Conservation (phyloP, 2,329 filamentous ascomycete species). For the Diaporthe destruens region DNA sequence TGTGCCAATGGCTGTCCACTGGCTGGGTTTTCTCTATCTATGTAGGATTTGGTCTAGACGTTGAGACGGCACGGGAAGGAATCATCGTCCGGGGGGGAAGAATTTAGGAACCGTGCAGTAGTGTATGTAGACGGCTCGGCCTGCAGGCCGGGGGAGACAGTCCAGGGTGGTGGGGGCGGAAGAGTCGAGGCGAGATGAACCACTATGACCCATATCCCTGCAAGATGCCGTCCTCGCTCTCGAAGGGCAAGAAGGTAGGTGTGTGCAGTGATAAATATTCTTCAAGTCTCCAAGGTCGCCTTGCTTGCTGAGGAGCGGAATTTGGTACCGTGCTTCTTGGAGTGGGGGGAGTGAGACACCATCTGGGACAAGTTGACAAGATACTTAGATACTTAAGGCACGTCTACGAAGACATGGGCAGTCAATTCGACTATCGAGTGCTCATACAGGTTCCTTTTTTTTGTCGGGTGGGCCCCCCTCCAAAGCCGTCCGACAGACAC, state of each 20-base stretch:
- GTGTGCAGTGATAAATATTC: background rate
- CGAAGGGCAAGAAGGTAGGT: background rate
- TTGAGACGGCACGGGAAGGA: slow-evolving; percentile 3
- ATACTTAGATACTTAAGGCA: background rate
- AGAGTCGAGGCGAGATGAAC: slow-evolving; percentile 6
- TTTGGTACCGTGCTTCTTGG: slow-evolving; percentile 16
- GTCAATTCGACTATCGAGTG: background rate
- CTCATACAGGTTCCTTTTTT: background rate
- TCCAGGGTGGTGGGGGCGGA: slow-evolving; percentile 12
- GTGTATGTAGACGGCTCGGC: background rate
- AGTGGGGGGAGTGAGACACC: background rate
- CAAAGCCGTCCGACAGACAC: background rate
- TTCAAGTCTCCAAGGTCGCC: background rate
- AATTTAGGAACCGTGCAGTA: slow-evolving; percentile 32
- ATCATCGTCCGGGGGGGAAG: slow-evolving; percentile 1
- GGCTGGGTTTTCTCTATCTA: background rate
- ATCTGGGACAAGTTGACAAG: background rate
- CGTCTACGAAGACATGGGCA: background rate
- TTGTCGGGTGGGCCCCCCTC: background rate
- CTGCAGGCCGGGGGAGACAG: slow-evolving; percentile 16
- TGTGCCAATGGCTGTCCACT: background rate
- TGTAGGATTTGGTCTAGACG: background rate
- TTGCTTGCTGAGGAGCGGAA: slow-evolving; percentile 10
- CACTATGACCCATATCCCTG: background rate
- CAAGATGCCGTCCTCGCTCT: background rate